Percentiles rank a stretch among this genome's conserved stretches.
These are phyloP conservation scores for Tilletia horrida DNA, from an alignment of 1,284 basidiomycete genomes.

Conservation along the genomic window DNA sequence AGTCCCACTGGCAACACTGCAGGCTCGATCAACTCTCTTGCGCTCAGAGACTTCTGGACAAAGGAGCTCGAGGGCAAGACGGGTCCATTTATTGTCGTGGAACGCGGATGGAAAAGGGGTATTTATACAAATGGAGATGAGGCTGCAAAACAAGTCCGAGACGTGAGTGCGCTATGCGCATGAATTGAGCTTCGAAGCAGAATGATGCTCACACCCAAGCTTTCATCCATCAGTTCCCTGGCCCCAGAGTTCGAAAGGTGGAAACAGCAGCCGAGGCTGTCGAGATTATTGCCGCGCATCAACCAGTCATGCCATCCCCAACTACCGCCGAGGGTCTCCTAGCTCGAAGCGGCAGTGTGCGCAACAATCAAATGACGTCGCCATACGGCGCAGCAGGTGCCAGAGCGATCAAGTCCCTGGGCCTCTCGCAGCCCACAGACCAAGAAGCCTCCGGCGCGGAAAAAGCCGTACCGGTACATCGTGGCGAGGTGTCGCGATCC, in stretches of 20 bases:
- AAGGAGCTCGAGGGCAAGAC: constrained; percentile 5
- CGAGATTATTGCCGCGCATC: constrained; percentile 12
- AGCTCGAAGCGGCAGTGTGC: constrained; percentile 2
- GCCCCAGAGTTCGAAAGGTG: not conserved
- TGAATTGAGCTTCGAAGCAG: not conserved
- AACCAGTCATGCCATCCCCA: not conserved
- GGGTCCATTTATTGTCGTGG: constrained; percentile 30
- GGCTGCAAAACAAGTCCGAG: constrained; percentile 31
- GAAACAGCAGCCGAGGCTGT: not conserved
- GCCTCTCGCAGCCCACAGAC: not conserved
- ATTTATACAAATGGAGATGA: constrained; percentile 31
- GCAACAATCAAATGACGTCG: constrained; percentile 6
- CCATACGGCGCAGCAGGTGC: constrained; percentile 2
- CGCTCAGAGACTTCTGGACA: constrained; percentile 10
- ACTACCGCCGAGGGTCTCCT: constrained; percentile 10
- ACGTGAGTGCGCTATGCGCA: constrained; percentile 22
- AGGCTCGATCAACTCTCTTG: not conserved
- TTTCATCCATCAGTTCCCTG: not conserved
- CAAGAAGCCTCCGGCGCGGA: too few species aligned
- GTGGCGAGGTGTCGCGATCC: not conserved
- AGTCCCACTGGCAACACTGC: not conserved
- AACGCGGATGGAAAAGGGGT: constrained; percentile 37
- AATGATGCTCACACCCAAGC: too few species aligned
- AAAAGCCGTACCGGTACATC: not conserved
- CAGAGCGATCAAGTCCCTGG: not conserved